Percentiles rank a stretch among this genome's conserved stretches.
phyloP scores from a whole-genome alignment of 441 rosid species.

The Bocquillonia castaneifolia region DNA sequence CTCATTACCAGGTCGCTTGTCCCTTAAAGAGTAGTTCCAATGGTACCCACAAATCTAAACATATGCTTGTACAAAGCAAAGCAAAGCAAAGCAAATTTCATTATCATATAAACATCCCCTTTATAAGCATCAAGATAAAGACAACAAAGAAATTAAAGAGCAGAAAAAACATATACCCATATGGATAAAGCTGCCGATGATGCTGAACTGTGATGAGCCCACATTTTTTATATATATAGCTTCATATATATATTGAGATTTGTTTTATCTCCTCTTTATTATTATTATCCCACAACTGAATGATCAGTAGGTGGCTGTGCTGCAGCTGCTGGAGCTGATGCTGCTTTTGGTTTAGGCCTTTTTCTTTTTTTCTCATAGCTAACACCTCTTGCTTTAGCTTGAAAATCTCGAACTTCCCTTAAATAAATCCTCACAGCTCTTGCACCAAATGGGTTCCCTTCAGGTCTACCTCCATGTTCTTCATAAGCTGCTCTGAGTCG shows the following conservation, averaged over 20 bases:
- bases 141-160: background rate
- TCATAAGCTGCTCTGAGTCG: constrained; percentile 79
- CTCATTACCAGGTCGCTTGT: constrained; percentile 16
- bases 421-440: constrained; percentile 63
- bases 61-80: constrained; percentile 21
- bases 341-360: constrained; percentile 47
- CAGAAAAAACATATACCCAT: constrained; percentile 1
- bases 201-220: no score
- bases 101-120: constrained; percentile 7
- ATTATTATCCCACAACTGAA: constrained; percentile 30
- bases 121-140: no score
- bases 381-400: constrained; percentile 75
- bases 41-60: constrained; percentile 27
- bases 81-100: constrained; percentile 21
- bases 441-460: constrained; percentile 77
- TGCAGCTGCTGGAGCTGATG: no score
- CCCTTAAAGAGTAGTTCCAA: constrained; percentile 20
- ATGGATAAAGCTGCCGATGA: constrained; percentile 8
- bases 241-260: no score
- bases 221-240: no score
- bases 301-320: constrained; percentile 25
- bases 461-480: constrained; percentile 74
- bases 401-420: constrained; percentile 80
- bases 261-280: background rate
- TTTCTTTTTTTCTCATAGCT: constrained; percentile 84